These are phyloP conservation scores for Alloteropsis semialata DNA, from an alignment of 176 grass and related monocot species.

Conservation along the genomic window DNA sequence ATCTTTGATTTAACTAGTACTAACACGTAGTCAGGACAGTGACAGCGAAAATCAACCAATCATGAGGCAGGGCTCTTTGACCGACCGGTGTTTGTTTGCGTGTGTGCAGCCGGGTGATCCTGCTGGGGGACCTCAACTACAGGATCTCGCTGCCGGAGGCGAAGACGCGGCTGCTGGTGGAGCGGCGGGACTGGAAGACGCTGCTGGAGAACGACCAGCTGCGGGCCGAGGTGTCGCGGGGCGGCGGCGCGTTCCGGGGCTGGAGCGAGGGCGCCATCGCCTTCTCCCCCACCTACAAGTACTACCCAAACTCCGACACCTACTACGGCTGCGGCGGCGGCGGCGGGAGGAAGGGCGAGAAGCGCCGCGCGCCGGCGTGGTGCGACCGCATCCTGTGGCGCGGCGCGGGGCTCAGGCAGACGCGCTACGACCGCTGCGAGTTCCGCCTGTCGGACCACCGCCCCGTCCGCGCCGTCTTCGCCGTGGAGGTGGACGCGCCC, in stretches of 20 bases:
- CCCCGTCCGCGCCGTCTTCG: constrained; percentile 60
- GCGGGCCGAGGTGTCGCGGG: constrained; percentile 37
- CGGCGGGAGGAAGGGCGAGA: constrained; percentile 35
- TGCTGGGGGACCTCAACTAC: constrained; percentile 82
- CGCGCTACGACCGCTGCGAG: constrained; percentile 55
- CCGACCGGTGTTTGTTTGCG: background rate
- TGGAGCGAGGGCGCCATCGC: constrained; percentile 63
- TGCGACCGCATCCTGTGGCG: constrained; percentile 76
- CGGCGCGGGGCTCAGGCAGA: constrained; percentile 55
- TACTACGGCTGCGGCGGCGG: constrained; percentile 50
- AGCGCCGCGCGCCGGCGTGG: constrained; percentile 79
- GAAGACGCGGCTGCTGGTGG: constrained; percentile 55
- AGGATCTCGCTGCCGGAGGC: constrained; percentile 75
- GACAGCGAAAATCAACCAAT: constrained; percentile 8
- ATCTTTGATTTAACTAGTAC: constrained; percentile 2
- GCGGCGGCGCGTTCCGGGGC: constrained; percentile 55
- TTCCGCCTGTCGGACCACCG: constrained; percentile 74
- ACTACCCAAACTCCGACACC: constrained; percentile 63
- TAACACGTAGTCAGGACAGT: background rate
- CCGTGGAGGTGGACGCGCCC: constrained; percentile 41
- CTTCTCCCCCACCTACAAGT: constrained; percentile 81
- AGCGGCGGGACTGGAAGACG: constrained; percentile 61
- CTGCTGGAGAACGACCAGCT: constrained; percentile 72
- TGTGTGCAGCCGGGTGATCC: constrained; percentile 57
- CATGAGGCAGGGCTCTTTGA: constrained; percentile 8